These are phyloP conservation scores for Plicaturopsis crispa DNA, from an alignment of 768 basidiomycete species.

Conservation along the genomic window DNA sequence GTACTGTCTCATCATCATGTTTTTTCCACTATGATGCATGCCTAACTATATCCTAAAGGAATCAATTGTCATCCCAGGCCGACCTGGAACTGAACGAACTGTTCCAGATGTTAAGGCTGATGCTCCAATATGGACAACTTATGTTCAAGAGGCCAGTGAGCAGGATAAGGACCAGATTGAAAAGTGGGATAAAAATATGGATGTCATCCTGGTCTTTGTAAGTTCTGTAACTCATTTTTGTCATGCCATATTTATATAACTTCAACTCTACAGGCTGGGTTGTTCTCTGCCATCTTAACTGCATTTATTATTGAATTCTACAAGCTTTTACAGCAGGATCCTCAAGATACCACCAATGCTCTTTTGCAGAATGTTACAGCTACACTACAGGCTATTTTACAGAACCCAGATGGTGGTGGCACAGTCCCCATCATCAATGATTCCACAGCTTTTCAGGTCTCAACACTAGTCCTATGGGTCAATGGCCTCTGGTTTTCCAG, in stretches of 20 bases:
- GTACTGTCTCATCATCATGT: too few species aligned
- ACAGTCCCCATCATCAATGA: too few species aligned
- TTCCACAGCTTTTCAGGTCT: constrained; percentile 3
- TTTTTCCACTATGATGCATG: too few species aligned
- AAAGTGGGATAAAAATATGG: constrained; percentile 33
- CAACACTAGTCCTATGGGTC: constrained; percentile 20
- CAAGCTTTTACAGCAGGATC: constrained; percentile 23
- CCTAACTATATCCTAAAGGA: too few species aligned
- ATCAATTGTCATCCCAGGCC: too few species aligned
- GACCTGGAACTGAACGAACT: too few species aligned
- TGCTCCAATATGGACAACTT: constrained; percentile 33
- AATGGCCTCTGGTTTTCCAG: constrained; percentile 41
- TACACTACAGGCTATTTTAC: constrained; percentile 21
- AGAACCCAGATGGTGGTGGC: constrained; percentile 4
- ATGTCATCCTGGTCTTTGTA: constrained; percentile 37
- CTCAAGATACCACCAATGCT: constrained; percentile 24
- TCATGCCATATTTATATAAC: too few species aligned
- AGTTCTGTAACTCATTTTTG: too few species aligned
- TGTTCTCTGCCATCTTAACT: constrained; percentile 36
- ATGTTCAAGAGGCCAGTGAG: constrained; percentile 31
- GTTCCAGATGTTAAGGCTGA: too few species aligned
- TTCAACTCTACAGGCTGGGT: constrained; percentile 35
- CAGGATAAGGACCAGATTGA: constrained; percentile 27
- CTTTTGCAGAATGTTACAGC: constrained; percentile 18
- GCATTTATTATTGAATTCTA: constrained; percentile 37